Evolutionary conservation across 2,329 filamentous ascomycete species (phyloP).

Genomic region (Colletotrichum sp.): DNA sequence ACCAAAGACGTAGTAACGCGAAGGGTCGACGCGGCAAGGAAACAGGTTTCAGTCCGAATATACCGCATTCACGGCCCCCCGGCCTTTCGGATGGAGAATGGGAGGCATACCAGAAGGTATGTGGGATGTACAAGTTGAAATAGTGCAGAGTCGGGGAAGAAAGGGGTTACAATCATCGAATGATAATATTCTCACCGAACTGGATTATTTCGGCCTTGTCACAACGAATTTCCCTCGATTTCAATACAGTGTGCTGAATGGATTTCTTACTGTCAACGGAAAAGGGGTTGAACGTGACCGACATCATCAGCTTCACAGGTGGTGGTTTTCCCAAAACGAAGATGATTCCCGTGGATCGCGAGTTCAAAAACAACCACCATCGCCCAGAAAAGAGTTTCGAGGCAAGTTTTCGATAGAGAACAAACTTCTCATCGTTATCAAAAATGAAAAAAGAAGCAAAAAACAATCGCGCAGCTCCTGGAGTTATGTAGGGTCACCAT

Average conservation of each 20-base stretch:
- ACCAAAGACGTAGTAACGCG: background rate
- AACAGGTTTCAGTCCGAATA: rapidly evolving
- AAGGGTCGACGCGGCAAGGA: background rate
- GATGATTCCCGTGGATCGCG: rapidly evolving
- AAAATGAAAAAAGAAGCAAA: background rate
- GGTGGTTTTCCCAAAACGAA: rapidly evolving
- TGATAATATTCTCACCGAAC: rapidly evolving
- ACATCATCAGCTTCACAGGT: background rate
- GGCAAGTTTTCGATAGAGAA: background rate
- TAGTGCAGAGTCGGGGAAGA: rapidly evolving
- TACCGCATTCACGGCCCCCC: background rate
- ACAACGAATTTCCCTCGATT: too few relatives aligned
- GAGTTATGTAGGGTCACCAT: background rate
- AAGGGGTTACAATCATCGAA: rapidly evolving
- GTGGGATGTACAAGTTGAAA: background rate
- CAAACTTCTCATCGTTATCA: background rate
- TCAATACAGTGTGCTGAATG: background rate
- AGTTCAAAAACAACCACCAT: background rate
- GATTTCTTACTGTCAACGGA: rapidly evolving
- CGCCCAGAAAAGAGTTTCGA: background rate
- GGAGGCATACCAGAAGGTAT: background rate
- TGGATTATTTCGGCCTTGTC: background rate
- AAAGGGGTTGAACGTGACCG: background rate
- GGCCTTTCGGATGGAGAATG: background rate
- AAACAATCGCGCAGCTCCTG: background rate